A percentile compares a stretch with the other conserved stretches of the same genome.
These are phyloP conservation scores for Pulveroboletus sp. DNA, from an alignment of 768 basidiomycete genomes.

Conservation along the genomic window DNA sequence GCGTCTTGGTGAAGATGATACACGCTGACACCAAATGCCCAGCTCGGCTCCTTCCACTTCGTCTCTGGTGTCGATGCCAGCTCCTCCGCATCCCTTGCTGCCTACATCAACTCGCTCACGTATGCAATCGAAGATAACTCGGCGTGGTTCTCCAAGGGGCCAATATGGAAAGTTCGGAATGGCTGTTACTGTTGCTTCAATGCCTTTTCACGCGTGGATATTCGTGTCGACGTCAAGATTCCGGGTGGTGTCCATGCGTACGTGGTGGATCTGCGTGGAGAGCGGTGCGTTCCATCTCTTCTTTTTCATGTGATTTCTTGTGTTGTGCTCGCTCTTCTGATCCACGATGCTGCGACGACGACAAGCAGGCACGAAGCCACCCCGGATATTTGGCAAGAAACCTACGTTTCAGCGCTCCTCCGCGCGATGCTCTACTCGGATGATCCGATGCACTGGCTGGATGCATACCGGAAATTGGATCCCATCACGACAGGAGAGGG, in stretches of 20 bases:
- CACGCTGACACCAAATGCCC: not conserved
- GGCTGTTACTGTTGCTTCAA: constrained; percentile 98
- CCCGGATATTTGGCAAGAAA: constrained; percentile 93
- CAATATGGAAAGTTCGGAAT: constrained; percentile 85
- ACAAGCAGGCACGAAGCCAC: constrained; percentile 69
- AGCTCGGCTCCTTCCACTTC: constrained; percentile 97
- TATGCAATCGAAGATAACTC: constrained; percentile 88
- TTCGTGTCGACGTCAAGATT: constrained; percentile 97
- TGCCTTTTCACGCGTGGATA: constrained; percentile 94
- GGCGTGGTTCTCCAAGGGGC: constrained; percentile 86
- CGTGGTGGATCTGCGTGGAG: constrained; percentile 89
- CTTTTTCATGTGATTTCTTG: no score
- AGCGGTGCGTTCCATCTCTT: constrained; percentile 54
- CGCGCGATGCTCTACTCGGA: constrained; percentile 94
- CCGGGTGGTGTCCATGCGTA: constrained; percentile 96
- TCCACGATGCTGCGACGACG: not conserved
- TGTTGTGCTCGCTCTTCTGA: not conserved
- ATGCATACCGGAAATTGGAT: constrained; percentile 93
- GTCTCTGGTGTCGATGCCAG: constrained; percentile 99
- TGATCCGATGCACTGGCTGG: constrained; percentile 85
- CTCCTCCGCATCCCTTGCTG: constrained; percentile 94
- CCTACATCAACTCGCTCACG: constrained; percentile 97
- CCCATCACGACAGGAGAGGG: constrained; percentile 87
- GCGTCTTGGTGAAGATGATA: not conserved
- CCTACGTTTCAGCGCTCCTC: constrained; percentile 88